Evolutionary conservation across 306 rosid genomes (phyloP).

Genomic region (Trifolium dubium): DNA sequence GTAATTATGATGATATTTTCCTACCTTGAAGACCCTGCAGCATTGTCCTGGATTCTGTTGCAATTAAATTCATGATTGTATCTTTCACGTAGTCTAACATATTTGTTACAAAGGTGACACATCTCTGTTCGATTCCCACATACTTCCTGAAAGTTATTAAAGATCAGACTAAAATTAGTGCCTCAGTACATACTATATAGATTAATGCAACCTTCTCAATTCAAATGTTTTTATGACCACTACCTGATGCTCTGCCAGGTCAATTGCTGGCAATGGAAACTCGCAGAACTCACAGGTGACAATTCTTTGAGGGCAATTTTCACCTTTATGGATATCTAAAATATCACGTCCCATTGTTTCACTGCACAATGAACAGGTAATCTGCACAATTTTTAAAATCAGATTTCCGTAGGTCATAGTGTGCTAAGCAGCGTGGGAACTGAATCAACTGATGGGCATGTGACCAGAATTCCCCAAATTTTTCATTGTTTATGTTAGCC

Average conservation of each 20-base stretch:
- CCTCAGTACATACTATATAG: background rate
- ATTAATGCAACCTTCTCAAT: constrained; percentile 19
- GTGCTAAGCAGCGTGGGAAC: background rate
- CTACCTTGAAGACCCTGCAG: constrained; percentile 77
- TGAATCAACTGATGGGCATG: constrained; percentile 3
- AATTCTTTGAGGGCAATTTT: constrained; percentile 84
- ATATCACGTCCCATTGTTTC: constrained; percentile 81
- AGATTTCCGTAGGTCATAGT: constrained; percentile 15
- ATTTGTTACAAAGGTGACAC: constrained; percentile 72
- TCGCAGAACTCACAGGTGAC: constrained; percentile 90
- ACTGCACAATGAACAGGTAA: constrained; percentile 80
- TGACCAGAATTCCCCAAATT: constrained; percentile 16
- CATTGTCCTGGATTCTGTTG: constrained; percentile 51
- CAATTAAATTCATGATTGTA: constrained; percentile 69
- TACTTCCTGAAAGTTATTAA: constrained; percentile 62
- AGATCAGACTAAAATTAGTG: constrained; percentile 29
- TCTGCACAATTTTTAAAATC: constrained; percentile 54
- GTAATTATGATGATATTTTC: constrained; percentile 27
- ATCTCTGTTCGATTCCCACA: constrained; percentile 94
- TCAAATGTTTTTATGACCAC: constrained; percentile 2
- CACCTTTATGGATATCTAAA: constrained; percentile 77
- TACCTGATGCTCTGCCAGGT: constrained; percentile 94
- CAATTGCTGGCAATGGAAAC: constrained; percentile 87
- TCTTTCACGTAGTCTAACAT: constrained; percentile 81
- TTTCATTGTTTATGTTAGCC: background rate